A percentile compares a stretch with the other conserved stretches of the same genome.
These are phyloP conservation scores for Prunus dulcis DNA, from an alignment of 306 rosid genomes.

Conservation along the genomic window DNA sequence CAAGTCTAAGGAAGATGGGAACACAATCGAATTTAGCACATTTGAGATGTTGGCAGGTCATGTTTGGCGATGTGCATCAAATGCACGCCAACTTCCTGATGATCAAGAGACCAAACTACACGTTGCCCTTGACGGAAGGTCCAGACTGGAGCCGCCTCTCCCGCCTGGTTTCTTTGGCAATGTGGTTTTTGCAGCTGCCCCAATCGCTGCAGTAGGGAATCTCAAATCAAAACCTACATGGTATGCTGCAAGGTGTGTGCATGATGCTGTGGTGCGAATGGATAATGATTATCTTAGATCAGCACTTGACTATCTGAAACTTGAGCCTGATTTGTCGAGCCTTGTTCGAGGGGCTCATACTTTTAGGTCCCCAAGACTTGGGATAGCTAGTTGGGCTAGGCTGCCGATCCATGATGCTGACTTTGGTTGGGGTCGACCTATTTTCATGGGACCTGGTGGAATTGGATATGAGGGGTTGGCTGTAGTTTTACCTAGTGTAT, in stretches of 20 bases:
- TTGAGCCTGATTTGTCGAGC: slow-evolving; percentile 62
- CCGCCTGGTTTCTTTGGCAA: slow-evolving; percentile 83
- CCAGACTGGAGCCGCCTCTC: slow-evolving; percentile 66
- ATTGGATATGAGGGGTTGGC: slow-evolving; percentile 62
- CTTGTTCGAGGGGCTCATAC: slow-evolving; percentile 77
- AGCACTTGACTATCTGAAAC: slow-evolving; percentile 65
- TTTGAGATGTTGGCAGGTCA: slow-evolving; percentile 44
- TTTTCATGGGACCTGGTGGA: slow-evolving; percentile 79
- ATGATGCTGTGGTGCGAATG: slow-evolving; percentile 51
- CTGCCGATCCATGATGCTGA: slow-evolving; percentile 67
- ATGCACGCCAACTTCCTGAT: slow-evolving; percentile 56
- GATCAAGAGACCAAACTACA: slow-evolving; percentile 70
- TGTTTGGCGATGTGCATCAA: too few relatives aligned
- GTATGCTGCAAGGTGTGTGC: slow-evolving; percentile 75
- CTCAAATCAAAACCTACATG: slow-evolving; percentile 65
- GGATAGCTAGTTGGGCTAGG: slow-evolving; percentile 69
- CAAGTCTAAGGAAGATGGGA: slow-evolving; percentile 67
- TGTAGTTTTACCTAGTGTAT: slow-evolving; percentile 54
- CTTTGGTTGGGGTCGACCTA: slow-evolving; percentile 34
- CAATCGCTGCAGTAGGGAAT: slow-evolving; percentile 41
- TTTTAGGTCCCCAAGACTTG: slow-evolving; percentile 72
- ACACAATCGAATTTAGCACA: too few relatives aligned
- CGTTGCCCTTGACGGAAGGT: slow-evolving; percentile 74
- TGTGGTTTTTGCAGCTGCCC: slow-evolving; percentile 41
- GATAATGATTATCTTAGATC: slow-evolving; percentile 71